These are phyloP conservation scores for Epithemia pelagica DNA, from an alignment of 108 stramenopile species.

Conservation along the genomic window DNA sequence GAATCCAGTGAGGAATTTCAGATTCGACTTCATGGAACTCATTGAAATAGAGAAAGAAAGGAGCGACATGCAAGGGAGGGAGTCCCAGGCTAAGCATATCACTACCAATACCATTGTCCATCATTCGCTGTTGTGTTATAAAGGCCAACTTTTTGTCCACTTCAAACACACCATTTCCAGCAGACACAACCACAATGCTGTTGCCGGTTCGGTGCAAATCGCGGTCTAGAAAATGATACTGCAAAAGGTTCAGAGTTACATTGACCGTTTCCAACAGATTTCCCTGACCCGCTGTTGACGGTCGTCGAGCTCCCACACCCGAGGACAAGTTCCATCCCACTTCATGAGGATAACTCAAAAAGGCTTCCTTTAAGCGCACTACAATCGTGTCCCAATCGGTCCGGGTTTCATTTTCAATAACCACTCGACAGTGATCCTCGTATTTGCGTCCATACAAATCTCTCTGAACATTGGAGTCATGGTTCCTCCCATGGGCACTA, in stretches of 20 bases:
- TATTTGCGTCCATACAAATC: conserved; percentile 69
- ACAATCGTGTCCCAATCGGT: conserved; percentile 75
- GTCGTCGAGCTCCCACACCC: conserved; percentile 41
- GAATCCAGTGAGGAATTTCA: conserved; percentile 89
- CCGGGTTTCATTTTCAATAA: conserved; percentile 88
- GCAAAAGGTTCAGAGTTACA: conserved; percentile 92
- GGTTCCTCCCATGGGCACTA: not conserved
- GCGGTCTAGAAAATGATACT: conserved; percentile 93
- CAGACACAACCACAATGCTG: conserved; percentile 86
- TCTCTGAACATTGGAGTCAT: conserved; percentile 14
- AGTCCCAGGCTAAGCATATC: conserved; percentile 93
- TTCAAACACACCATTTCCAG: conserved; percentile 94
- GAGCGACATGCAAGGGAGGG: conserved; percentile 94
- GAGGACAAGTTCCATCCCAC: conserved; percentile 70
- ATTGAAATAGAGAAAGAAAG: conserved; percentile 89
- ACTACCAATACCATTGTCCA: conserved; percentile 99
- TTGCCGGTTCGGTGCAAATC: conserved; percentile 93
- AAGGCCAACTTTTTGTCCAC: conserved; percentile 83
- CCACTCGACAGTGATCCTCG: conserved; percentile 87
- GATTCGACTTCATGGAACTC: conserved; percentile 33
- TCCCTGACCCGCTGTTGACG: conserved; percentile 84
- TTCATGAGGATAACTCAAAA: conserved; percentile 76
- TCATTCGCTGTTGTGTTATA: conserved; percentile 99
- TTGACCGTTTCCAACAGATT: conserved; percentile 97
- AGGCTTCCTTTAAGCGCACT: conserved; percentile 76